phyloP scores from a whole-genome alignment of 139 green algal genomes.

The Micractinium sp. region DNA sequence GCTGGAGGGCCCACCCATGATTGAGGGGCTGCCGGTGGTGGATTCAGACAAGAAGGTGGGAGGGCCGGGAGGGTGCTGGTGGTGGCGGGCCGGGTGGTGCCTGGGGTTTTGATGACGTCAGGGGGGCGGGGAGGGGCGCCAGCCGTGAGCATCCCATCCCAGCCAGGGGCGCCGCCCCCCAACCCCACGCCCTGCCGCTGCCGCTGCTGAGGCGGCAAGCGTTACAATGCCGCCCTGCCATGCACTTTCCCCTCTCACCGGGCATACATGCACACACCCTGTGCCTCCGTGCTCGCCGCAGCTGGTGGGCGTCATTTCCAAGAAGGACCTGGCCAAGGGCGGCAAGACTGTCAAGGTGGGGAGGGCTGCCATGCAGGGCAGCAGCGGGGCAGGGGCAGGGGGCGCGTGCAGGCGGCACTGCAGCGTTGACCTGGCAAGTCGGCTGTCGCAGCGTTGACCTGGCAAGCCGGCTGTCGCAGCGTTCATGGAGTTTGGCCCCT shows the following conservation, averaged over 20 bases:
- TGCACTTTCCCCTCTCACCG: too few relatives aligned
- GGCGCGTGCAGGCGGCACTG: neutral
- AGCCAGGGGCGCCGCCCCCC: too few relatives aligned
- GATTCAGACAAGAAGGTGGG: conserved; percentile 15
- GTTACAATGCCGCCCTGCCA: too few relatives aligned
- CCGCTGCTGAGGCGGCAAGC: too few relatives aligned
- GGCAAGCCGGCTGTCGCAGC: neutral
- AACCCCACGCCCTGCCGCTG: too few relatives aligned
- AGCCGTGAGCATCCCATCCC: too few relatives aligned
- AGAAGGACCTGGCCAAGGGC: conserved; percentile 31
- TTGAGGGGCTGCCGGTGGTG: conserved; percentile 17
- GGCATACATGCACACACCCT: neutral
- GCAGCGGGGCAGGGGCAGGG: neutral
- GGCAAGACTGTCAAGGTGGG: conserved; percentile 6
- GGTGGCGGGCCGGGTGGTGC: neutral
- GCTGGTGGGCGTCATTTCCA: conserved; percentile 41
- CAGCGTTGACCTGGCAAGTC: neutral
- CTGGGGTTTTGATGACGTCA: too few relatives aligned
- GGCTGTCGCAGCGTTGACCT: neutral
- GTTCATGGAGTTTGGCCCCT: neutral
- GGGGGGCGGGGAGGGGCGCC: too few relatives aligned
- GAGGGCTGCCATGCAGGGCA: neutral
- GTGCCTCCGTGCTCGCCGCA: neutral
- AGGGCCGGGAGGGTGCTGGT: too few relatives aligned
- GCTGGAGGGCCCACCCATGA: conserved; percentile 12